Evolutionary conservation across 306 rosid genomes (phyloP).

Genomic region (Psophocarpus tetragonolobus): DNA sequence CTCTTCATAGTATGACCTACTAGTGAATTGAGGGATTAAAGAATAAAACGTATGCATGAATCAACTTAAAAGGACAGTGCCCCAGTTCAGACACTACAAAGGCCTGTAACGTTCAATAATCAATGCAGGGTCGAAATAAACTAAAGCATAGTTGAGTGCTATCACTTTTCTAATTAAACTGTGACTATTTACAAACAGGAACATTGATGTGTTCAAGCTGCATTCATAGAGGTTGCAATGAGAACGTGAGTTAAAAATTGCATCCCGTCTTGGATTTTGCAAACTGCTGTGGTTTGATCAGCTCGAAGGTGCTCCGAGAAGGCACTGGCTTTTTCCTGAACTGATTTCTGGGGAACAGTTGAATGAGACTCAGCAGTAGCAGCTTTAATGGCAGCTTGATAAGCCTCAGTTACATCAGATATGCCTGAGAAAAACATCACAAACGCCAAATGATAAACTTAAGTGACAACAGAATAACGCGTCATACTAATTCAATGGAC

Average conservation of each 20-base stretch:
- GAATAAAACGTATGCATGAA: neutral
- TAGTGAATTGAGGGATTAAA: slow-evolving; percentile 13
- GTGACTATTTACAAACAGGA: slow-evolving; percentile 35
- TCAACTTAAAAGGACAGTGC: slow-evolving; percentile 18
- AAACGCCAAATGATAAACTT: neutral
- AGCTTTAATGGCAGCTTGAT: slow-evolving; percentile 77
- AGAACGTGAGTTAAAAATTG: slow-evolving; percentile 77
- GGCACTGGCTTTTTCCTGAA: slow-evolving; percentile 70
- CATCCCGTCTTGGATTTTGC: slow-evolving; percentile 85
- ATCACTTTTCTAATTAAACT: slow-evolving; percentile 19
- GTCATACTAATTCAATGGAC: neutral
- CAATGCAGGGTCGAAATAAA: neutral
- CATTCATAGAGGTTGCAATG: slow-evolving; percentile 75
- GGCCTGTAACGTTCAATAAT: neutral
- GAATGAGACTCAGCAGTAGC: slow-evolving; percentile 60
- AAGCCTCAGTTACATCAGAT: slow-evolving; percentile 86
- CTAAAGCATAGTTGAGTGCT: slow-evolving; percentile 23
- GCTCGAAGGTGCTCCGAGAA: slow-evolving; percentile 63
- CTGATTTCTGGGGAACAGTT: slow-evolving; percentile 50
- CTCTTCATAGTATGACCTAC: neutral
- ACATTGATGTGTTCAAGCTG: slow-evolving; percentile 48
- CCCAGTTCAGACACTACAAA: slow-evolving; percentile 23
- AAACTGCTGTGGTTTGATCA: slow-evolving; percentile 74
- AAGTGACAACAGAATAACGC: neutral
- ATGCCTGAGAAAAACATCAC: slow-evolving; percentile 58